phyloP scores from a whole-genome alignment of 306 rosid genomes.

The Vachellia collinsii region DNA sequence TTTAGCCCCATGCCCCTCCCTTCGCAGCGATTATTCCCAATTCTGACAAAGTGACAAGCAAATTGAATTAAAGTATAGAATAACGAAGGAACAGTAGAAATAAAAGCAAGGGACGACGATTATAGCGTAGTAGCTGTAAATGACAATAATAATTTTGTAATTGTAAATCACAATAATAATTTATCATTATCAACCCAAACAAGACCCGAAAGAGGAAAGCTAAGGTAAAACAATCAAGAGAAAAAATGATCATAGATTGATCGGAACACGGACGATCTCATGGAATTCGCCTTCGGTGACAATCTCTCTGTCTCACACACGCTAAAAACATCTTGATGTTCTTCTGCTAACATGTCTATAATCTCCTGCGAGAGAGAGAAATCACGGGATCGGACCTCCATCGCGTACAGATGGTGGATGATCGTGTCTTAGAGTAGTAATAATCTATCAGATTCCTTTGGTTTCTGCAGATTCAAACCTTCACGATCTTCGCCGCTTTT shows the following conservation, averaged over 20 bases:
- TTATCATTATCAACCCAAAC: constrained; percentile 47
- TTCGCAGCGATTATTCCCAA: neutral
- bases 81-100: neutral
- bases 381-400: constrained; percentile 46
- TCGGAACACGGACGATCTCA: constrained; percentile 46
- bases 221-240: constrained; percentile 15
- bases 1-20: neutral
- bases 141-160: constrained; percentile 42
- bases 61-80: neutral
- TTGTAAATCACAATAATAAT: constrained; percentile 51
- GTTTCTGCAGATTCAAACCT: constrained; percentile 62
- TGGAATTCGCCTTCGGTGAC: constrained; percentile 45
- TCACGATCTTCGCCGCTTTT: constrained; percentile 80
- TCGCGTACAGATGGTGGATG: constrained; percentile 26
- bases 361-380: constrained; percentile 34
- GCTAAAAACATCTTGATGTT: constrained; percentile 24
- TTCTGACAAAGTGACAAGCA: neutral
- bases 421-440: neutral
- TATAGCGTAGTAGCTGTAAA: constrained; percentile 32
- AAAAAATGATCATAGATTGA: constrained; percentile 53
- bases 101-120: neutral
- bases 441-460: constrained; percentile 26
- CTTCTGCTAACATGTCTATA: constrained; percentile 21
- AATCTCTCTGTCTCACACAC: constrained; percentile 40
- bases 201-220: neutral